These are phyloP conservation scores for Viridothelium virens DNA, from an alignment of 495 filamentous ascomycete species.

Conservation along the genomic window DNA sequence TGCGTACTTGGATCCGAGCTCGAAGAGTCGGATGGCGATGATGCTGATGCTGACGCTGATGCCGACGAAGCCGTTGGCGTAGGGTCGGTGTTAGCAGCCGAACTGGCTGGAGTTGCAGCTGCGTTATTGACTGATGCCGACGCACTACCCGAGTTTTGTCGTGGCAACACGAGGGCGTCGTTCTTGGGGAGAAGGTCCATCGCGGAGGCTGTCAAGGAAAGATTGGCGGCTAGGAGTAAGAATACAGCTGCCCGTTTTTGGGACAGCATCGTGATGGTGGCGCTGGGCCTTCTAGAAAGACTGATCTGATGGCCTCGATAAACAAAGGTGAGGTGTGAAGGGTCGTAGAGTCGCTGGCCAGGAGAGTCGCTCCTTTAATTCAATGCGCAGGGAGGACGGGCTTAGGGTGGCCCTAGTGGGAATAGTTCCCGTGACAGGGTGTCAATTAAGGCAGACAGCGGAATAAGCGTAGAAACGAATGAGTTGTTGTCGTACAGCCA, in stretches of 20 bases:
- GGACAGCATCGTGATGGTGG: background rate
- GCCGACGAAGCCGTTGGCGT: background rate
- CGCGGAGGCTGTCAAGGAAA: background rate
- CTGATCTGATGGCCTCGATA: background rate
- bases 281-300: background rate
- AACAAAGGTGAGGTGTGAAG: background rate
- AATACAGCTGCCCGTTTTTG: background rate
- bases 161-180: background rate
- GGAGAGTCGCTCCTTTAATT: slow-evolving; percentile 1
- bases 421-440: background rate
- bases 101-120: background rate
- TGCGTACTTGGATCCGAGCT: slow-evolving; percentile 11
- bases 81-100: background rate
- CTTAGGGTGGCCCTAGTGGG: background rate
- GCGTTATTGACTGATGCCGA: background rate
- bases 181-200: slow-evolving; percentile 4
- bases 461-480: background rate
- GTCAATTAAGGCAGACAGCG: background rate
- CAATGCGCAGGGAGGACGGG: background rate
- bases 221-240: background rate
- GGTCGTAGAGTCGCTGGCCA: background rate
- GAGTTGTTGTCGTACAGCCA: background rate
- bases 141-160: background rate
- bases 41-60: background rate
- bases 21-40: slow-evolving; percentile 9